These are phyloP conservation scores for Marchantia paleacea DNA, from an alignment of 225 moss, liverwort and hornwort species.

Conservation along the genomic window DNA sequence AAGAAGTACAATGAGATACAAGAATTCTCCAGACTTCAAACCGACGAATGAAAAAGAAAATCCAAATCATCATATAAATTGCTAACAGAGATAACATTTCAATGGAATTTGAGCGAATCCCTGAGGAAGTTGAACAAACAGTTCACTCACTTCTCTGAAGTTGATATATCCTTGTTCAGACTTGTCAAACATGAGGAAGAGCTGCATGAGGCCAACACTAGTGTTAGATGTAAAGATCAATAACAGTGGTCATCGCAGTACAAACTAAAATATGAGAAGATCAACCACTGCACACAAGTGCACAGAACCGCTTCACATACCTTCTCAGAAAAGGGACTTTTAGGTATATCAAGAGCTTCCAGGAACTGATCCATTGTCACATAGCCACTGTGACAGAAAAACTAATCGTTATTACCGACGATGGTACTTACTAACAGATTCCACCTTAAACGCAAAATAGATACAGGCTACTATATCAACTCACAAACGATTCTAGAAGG, in stretches of 20 bases:
- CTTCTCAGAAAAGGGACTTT: conserved; percentile 72
- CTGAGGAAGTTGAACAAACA: neutral
- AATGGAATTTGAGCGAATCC: too few relatives aligned
- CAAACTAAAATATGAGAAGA: neutral
- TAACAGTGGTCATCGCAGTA: neutral
- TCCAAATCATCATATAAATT: neutral
- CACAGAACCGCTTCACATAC: conserved; percentile 29
- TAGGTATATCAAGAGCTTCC: conserved; percentile 75
- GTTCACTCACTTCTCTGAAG: conserved; percentile 64
- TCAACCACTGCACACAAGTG: neutral
- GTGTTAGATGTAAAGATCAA: conserved; percentile 10
- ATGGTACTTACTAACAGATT: neutral
- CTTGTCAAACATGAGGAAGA: conserved; percentile 76
- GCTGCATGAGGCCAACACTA: conserved; percentile 40
- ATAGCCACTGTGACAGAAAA: conserved; percentile 53
- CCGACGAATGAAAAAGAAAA: neutral
- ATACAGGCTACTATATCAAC: neutral
- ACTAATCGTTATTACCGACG: neutral
- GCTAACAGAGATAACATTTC: too few relatives aligned
- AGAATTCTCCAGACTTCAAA: neutral
- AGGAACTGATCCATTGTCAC: conserved; percentile 76
- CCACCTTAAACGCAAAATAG: neutral
- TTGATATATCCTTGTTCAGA: conserved; percentile 61
- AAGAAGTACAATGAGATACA: neutral
- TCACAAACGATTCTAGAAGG: neutral